A percentile compares a stretch with the other conserved stretches of the same genome.
Conservation (phyloP, 2,329 filamentous ascomycete species). For the Domatiomyces catenatus region DNA sequence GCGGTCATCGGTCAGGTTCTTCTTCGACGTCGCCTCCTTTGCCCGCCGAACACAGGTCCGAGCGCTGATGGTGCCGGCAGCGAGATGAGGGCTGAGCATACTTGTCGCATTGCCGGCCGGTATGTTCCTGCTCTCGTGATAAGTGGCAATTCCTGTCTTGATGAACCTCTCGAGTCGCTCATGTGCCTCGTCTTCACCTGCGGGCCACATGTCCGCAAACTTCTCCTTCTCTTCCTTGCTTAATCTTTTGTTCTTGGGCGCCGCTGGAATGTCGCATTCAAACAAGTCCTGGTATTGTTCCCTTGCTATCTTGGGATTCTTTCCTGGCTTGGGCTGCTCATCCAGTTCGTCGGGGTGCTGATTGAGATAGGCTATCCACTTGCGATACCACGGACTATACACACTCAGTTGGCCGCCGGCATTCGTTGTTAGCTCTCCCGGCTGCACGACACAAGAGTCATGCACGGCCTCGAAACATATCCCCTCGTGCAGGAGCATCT, state of each 20-base stretch:
- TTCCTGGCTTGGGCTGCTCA: slow-evolving; percentile 40
- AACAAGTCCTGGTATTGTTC: slow-evolving; percentile 44
- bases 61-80: slow-evolving; percentile 52
- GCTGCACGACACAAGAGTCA: slow-evolving; percentile 69
- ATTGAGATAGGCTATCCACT: slow-evolving; percentile 62
- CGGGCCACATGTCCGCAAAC: slow-evolving; percentile 50
- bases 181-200: slow-evolving; percentile 58
- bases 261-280: slow-evolving; percentile 41
- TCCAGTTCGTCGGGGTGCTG: slow-evolving; percentile 52
- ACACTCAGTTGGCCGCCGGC: slow-evolving; percentile 67
- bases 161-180: slow-evolving; percentile 52
- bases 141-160: slow-evolving; percentile 45
- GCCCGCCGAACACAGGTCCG: slow-evolving; percentile 52
- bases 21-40: slow-evolving; percentile 44
- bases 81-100: slow-evolving; percentile 54
- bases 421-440: slow-evolving; percentile 47
- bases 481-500: slow-evolving; percentile 43
- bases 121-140: slow-evolving; percentile 51
- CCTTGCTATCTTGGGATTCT: slow-evolving; percentile 38
- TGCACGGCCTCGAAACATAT: slow-evolving; percentile 58
- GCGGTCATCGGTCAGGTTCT: slow-evolving; percentile 23
- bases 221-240: slow-evolving; percentile 42
- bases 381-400: slow-evolving; percentile 65
- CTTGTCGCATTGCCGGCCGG: slow-evolving; percentile 50
- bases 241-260: slow-evolving; percentile 49